Base-by-base conservation (phyloP, 441 rosid species). In the Erodium texanum region DNA sequence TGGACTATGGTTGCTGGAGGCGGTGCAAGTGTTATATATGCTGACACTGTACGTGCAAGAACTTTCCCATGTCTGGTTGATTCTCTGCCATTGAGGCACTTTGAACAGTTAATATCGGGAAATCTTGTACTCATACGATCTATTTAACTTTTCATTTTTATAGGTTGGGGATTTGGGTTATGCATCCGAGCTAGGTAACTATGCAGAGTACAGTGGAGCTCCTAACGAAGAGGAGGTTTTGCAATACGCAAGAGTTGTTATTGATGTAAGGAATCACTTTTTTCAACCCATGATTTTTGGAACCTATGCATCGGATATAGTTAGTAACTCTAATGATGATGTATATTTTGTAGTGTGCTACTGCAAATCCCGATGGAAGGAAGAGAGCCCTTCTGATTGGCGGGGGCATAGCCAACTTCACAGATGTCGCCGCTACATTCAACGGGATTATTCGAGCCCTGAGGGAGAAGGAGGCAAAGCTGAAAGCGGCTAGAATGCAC, bases 1-100 rank as follows among this genome's bases (percentile, higher is more conserved):
- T 92, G 98, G 98, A 92, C 97, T 3, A 92, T 90, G 97, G 98
- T 92, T 22, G 98, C 97, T 67, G 98, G 98, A 73, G 98, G 97
- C 43, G 93, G 96, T 76, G 98, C 98, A 48, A 92, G 98, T 75
- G 96, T 92, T 48, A 92, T 92, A 67, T 90, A 92, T 80, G 98
- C 93, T 18, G 97, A 92, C 71, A 92, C 97, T 6, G 97, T 92
- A 70, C 80, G 89, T 50, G 36, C 66, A 54, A 54, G 61, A 54
- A 43, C 50, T 12, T 43, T 43, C 50, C 50, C 50, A 43, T 43
- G 50, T 43, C 50, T 14, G 14, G 11, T 43, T 43, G 50, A 43
- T 43, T 43, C 1, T 11, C 50, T 10, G 50, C 50, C 14, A 43
- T 14, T 43, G 50, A 43, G 15, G 14, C 50, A 43, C 50, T 43